Evolutionary conservation across 257 asterid genomes (phyloP).

Genomic region (Asclepias syriaca): DNA sequence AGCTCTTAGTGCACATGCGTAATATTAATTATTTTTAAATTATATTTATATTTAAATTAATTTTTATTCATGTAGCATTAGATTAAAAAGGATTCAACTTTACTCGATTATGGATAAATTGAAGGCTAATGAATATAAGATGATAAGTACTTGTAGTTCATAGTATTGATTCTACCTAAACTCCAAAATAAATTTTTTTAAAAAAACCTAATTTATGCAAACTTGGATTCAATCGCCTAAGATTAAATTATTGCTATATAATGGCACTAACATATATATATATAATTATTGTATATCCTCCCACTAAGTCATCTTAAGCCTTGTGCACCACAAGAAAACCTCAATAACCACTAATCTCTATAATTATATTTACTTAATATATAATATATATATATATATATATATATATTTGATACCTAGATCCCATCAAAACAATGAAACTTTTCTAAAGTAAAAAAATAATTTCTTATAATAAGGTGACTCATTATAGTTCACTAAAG

Average conservation of each 20-base stretch:
- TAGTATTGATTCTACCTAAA: neutral
- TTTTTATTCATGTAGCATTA: too few relatives aligned
- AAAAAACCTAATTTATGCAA: neutral
- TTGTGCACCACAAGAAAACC: conserved; percentile 8
- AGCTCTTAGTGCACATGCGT: too few relatives aligned
- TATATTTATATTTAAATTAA: too few relatives aligned
- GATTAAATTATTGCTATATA: neutral
- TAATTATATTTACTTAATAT: too few relatives aligned
- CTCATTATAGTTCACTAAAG: neutral
- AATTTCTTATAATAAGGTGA: neutral
- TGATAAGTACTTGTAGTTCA: neutral
- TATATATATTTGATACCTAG: too few relatives aligned
- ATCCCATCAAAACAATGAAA: neutral
- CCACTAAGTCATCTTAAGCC: neutral
- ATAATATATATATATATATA: too few relatives aligned
- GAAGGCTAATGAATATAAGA: neutral
- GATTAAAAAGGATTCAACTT: too few relatives aligned
- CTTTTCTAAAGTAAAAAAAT: neutral
- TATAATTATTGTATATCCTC: neutral
- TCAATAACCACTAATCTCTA: neutral
- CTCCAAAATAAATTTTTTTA: neutral
- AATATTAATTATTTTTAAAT: too few relatives aligned
- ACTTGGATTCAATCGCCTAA: conserved; percentile 1
- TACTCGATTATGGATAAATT: too few relatives aligned
- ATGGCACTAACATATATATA: neutral